Base-by-base conservation (phyloP, 2,329 filamentous ascomycete species). In the Didymosphaeria variabile region DNA sequence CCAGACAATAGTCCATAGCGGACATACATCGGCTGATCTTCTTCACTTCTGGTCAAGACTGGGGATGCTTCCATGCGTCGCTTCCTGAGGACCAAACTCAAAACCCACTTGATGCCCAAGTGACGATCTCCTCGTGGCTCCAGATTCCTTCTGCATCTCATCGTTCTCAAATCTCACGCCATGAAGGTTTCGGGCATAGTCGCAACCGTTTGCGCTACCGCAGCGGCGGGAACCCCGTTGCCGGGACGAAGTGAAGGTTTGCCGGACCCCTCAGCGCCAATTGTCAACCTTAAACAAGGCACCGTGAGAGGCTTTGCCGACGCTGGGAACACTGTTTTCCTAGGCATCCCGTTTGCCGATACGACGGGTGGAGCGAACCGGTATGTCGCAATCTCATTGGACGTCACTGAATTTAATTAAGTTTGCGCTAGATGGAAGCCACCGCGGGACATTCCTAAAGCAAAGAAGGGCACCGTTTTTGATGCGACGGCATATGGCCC, bases 331-430 rank as follows among this genome's bases (percentile, higher is more conserved):
- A 61, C 66, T 0, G 68, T 71, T 4, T 71, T 70, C 34, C 57
- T 71, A 8, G 67, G 67, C 21, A 70, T 71, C 44, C 69, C 69
- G 15, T 71, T 70, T 51, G 69, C 69, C 21, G 67, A 63, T n/a
- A 67, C 69, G 19, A 70, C 67, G 5, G 67, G 68, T 6, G 68
- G 66, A 45, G 23, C 64, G n/a, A 71, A 71, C 46, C 61, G 68
- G 68, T 70, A 63, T 21, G 63, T 15, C 13, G 34, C 5, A 44
- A n/a, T 23, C 2, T 19, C 2, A 44, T 19, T 40, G 10, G n/a
- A 32, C 29, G 2, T 23, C 17, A 19, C 15, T 15, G 7, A 4
- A 32, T 34, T 13, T 15, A 19, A 42, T 32, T 17, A 5, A 31
- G 21, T 17, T 53, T 13, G 23, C 32, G 26, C 34, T 45, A 71